Evolutionary conservation across 1,139 yeast genomes (phyloP), one percentile per base, ranked within the genome.

Genomic region (Suhomyces coccinellae): DNA sequence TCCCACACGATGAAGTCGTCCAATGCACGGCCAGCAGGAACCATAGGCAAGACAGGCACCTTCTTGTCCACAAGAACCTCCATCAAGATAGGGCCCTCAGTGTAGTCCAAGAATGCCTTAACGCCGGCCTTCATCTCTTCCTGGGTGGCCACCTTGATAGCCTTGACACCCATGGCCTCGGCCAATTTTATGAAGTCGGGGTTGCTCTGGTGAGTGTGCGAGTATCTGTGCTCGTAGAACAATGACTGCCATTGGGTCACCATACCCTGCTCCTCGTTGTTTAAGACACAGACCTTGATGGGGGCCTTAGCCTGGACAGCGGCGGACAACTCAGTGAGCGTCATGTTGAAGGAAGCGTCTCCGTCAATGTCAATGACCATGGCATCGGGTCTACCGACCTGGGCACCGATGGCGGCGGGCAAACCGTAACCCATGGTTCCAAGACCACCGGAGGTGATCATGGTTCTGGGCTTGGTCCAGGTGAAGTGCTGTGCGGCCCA

Each of bases 201-300:
- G 70, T 91, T 91, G 54, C 80, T 67, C 72, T 93, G 99, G 73
- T 93, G 98, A 16, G 99, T 91, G 71, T 93, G 98, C 10, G 97
- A 79, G 67, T 88, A 93, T 72, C 99, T 85, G 69, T 93, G 93
- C 67, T 93, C 96, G 71, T 93, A 93, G 75, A 93, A 93, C 53
- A 93, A 76, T 14, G 97, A 87, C 74, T 93, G 99, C 99, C 99
- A 93, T 71, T 93, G 99, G 16, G 98, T 93, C 48, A 93, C 99
- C 99, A 93, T 93, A 65, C 99, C 99, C 75, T 93, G 99, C 73
- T 93, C 99, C 73, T 91, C 98, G 67, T 93, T 93, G 69, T 93
- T 93, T 63, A 93, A 77, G 46, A 93, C 84, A 67, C 91, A 79
- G 49, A 88, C 79, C 75, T 93, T 93, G 54, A 93, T 84, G 52